Conservation (phyloP, 2,329 filamentous ascomycete species). For the Aspergillus sojae region DNA sequence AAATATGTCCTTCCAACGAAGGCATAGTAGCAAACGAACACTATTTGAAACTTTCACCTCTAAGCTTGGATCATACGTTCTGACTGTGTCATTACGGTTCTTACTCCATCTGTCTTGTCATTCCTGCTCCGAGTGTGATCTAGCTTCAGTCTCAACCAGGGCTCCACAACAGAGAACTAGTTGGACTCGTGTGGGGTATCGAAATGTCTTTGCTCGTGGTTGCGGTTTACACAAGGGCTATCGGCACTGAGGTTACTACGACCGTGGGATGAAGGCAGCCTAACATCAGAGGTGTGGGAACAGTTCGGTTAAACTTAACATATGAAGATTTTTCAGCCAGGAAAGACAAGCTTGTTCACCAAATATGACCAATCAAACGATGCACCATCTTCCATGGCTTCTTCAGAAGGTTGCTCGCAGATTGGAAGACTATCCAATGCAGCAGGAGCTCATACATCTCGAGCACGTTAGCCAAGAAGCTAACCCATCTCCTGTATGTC, state of each 20-base stretch:
- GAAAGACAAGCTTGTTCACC: not conserved
- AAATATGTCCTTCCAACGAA: not conserved
- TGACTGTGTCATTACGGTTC: not conserved
- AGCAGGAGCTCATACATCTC: not conserved
- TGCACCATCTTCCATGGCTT: not conserved
- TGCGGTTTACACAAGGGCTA: not conserved
- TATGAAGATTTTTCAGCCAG: not conserved
- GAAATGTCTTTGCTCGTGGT: not conserved
- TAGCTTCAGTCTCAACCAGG: not conserved
- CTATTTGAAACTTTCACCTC: not conserved
- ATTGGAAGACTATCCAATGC: not conserved
- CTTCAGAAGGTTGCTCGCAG: not conserved
- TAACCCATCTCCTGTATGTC: no score
- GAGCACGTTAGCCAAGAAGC: not conserved
- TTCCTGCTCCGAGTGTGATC: not conserved
- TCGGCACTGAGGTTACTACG: not conserved
- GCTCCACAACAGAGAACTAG: not conserved
- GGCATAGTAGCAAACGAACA: not conserved
- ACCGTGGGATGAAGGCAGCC: not conserved
- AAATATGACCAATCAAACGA: not conserved
- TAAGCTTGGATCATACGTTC: not conserved
- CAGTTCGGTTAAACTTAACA: not conserved
- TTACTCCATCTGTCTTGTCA: not conserved
- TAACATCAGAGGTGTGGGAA: not conserved
- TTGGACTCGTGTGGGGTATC: not conserved